Percentiles rank a stretch among this genome's conserved stretches.
Conservation (phyloP, 2,329 filamentous ascomycete genomes). For the Diaporthe ilicicola region DNA sequence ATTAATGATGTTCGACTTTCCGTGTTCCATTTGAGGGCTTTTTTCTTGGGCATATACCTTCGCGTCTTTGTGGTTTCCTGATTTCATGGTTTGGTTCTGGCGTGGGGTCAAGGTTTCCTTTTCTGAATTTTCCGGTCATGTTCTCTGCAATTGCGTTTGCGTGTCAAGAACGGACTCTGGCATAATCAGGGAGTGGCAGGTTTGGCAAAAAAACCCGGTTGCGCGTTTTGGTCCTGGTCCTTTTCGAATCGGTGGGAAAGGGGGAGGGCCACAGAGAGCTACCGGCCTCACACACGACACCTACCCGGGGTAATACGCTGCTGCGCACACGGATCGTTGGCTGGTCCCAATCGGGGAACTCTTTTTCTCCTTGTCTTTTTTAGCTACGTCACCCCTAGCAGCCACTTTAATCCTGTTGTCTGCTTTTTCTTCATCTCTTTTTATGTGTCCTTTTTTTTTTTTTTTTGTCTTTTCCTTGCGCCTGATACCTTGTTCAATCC, state of each 20-base stretch:
- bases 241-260: conserved; percentile 39
- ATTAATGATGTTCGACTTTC: conserved; percentile 63
- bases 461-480: conserved; percentile 38
- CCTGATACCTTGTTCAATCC: conserved; percentile 71
- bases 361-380: conserved; percentile 56
- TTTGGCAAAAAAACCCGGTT: conserved; percentile 45
- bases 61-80: conserved; percentile 45
- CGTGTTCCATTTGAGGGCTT: conserved; percentile 43
- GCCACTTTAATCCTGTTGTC: conserved; percentile 49
- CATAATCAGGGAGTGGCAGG: conserved; percentile 51
- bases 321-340: conserved; percentile 54
- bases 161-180: conserved; percentile 50
- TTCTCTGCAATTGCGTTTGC: conserved; percentile 40
- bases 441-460: conserved; percentile 37
- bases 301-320: conserved; percentile 46
- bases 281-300: conserved; percentile 44
- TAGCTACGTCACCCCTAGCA: conserved; percentile 53
- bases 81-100: conserved; percentile 39
- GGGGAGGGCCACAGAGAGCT: conserved; percentile 40
- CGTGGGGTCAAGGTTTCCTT: conserved; percentile 36
- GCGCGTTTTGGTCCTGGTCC: conserved; percentile 45
- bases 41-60: conserved; percentile 53
- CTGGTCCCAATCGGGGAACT: conserved; percentile 58
- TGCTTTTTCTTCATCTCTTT: conserved; percentile 44
- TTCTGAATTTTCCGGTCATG: conserved; percentile 39